Evolutionary conservation across 768 basidiomycete genomes (phyloP).

Genomic region (Trametes elegans): DNA sequence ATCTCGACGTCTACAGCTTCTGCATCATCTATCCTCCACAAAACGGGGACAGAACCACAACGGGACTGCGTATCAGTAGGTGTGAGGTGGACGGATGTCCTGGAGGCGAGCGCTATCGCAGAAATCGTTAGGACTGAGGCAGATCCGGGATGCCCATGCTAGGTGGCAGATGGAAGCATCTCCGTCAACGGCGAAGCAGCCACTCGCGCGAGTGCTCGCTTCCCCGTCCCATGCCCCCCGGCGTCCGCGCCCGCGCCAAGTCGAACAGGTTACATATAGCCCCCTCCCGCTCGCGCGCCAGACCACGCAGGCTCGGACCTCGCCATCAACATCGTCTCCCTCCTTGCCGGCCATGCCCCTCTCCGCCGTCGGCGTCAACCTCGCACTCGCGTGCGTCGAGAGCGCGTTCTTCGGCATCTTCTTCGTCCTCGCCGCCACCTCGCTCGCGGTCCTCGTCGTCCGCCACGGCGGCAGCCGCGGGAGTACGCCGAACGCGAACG

Average conservation of each 20-base stretch:
- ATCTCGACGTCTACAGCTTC: too few species aligned
- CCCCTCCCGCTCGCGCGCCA: neutral
- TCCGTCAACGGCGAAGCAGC: neutral
- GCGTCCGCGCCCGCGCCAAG: neutral
- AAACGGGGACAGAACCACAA: too few species aligned
- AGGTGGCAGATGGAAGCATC: constrained; percentile 1
- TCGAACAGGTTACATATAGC: neutral
- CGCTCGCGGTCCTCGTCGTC: constrained; percentile 7
- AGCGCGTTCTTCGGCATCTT: constrained; percentile 3
- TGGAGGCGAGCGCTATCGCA: too few species aligned
- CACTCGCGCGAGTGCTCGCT: neutral
- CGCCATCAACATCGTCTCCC: neutral
- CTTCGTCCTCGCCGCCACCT: constrained; percentile 6
- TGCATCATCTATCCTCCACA: too few species aligned
- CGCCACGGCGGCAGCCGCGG: neutral
- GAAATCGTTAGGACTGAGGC: too few species aligned
- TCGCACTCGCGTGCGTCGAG: constrained; percentile 5
- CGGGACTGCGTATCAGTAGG: too few species aligned
- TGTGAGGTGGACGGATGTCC: too few species aligned
- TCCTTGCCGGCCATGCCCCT: neutral
- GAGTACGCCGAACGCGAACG: too few species aligned
- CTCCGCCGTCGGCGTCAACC: constrained; percentile 4
- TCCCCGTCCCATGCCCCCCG: neutral
- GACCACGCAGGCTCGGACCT: neutral
- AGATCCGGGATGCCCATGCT: constrained; percentile 2